phyloP scores from a whole-genome alignment of 1,284 basidiomycete genomes.

The Trametes sp. region DNA sequence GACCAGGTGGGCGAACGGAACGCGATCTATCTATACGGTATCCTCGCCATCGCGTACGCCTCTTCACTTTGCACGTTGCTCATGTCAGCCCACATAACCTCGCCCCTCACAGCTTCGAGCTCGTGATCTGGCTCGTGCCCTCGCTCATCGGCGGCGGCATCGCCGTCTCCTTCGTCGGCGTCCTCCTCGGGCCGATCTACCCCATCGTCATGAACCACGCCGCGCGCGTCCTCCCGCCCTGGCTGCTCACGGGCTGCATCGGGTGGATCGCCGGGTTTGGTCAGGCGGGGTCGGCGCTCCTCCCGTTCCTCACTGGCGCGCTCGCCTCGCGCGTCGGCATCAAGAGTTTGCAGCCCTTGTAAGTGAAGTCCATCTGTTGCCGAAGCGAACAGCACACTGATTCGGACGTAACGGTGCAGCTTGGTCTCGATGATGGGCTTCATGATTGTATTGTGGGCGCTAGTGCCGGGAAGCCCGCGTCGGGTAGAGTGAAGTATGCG shows the following conservation, averaged over 20 bases:
- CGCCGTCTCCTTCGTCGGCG: slow-evolving; percentile 60
- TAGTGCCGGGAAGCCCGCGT: slow-evolving; percentile 28
- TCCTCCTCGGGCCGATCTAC: slow-evolving; percentile 60
- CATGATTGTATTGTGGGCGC: slow-evolving; percentile 33
- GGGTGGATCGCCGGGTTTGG: slow-evolving; percentile 67
- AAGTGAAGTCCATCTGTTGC: slow-evolving; percentile 2
- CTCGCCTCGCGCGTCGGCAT: slow-evolving; percentile 55
- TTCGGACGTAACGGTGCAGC: slow-evolving; percentile 11
- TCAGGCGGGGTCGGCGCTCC: slow-evolving; percentile 58
- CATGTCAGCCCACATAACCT: neutral
- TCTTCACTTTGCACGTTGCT: neutral
- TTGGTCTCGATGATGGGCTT: slow-evolving; percentile 36
- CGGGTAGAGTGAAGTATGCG: slow-evolving; percentile 18
- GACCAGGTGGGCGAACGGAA: slow-evolving; percentile 51
- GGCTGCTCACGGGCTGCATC: slow-evolving; percentile 61
- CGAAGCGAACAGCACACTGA: neutral
- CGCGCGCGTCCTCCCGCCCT: slow-evolving; percentile 55
- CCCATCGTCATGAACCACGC: slow-evolving; percentile 62
- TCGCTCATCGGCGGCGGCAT: slow-evolving; percentile 61
- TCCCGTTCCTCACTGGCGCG: slow-evolving; percentile 65
- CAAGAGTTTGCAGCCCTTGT: slow-evolving; percentile 35
- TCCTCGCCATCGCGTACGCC: slow-evolving; percentile 47
- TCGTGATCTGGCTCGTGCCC: slow-evolving; percentile 68
- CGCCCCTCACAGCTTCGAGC: slow-evolving; percentile 50
- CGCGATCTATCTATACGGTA: slow-evolving; percentile 48